Evolutionary conservation across 768 basidiomycete species (phyloP), one percentile per base, ranked within the genome.

Genomic region (Lactifluus pinguis): DNA sequence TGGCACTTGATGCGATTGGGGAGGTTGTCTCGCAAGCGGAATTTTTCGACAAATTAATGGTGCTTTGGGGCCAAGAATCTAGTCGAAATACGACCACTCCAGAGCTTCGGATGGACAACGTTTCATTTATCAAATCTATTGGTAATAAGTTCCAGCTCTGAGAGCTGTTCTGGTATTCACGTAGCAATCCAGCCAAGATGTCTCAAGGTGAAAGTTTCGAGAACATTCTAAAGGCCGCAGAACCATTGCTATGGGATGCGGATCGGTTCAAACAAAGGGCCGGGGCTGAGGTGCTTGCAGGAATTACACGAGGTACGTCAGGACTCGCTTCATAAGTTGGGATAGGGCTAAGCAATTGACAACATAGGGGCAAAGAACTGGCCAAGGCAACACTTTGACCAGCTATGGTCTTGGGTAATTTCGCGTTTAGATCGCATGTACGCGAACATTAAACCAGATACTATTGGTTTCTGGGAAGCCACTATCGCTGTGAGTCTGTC

Each of bases 191-290:
- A 92, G 90, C 80, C 53, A 90, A 90, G 70, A 80, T 84, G 69
- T 84, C 83, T 60, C 83, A 81, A 57, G 75, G 75, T 59, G 74
- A 75, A 34, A 70, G 75, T 13, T 67, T 92, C 36, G 79, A 84
- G 42, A 73, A 73, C 29, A 72, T 86, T 21, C 73, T 89, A 36
- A 69, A 73, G 14, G 74, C 76, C 17, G 76, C 87, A 39, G 89
- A 93, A 44, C 75, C 81, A 13, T 68, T 90, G 32, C 73, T 90
- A 44, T 74, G 72, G 38, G 87, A 87, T 52, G 57, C 78, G 17
- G 88, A 92, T 67, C 87, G 89, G 61, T 92, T 86, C 76, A 91
- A 92, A 72, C 92, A 92, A 69, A 81, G 92, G 29, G 89, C 89
- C 32, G 85, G 85, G 29, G 85, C 83, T 54, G 87, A 87, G 72